Base-by-base conservation (phyloP, 345 rosid species). In the Arabidopsis thaliana region DNA sequence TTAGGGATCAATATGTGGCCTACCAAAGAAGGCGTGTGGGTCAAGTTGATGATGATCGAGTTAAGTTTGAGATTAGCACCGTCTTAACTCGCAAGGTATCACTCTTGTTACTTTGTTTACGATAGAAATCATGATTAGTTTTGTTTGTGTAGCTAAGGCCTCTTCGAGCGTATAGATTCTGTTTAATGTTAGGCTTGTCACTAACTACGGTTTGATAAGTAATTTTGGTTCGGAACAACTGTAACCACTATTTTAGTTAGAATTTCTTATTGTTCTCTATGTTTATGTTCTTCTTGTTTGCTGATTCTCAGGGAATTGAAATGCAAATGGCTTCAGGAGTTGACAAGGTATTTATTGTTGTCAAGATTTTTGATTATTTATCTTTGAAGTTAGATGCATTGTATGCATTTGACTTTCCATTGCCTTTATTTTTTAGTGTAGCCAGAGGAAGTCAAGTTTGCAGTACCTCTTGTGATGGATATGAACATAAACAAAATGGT, bases 381-480 rank as follows among this genome's bases (percentile, higher is more conserved):
- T 66, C 6, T 42, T 20, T 28, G 40, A 61, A 36, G 37, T 69
- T 49, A 28, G 70, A 33, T 6, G 0, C 59, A 44, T 49, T 44
- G 41, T 69, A 24, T 45, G 80, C 65, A 53, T 76, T 30, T 76
- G 44, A 62, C 65, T 44, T 52, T 52, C 76, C 25, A 22, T 34
- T 85, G 83, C 91, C 86, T 73, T 76, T 90, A 80, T 80, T 40
- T 80, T 84, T 83, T 91, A 81, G 87, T 56, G 88, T 88, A 95
- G 99, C 84, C 87, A 78, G 97, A 86, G 81, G 99, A 95, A 81
- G 99, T 95, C 14, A 95, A 83, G 82, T 90, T 95, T 84, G 80
- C 96, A 48, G 97, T 95, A 73, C 99, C 98, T 72, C 80, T 95
- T 69, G n/a, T 86, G 82, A 42, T 86, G 85, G 89, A 89, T 83